Evolutionary conservation across 768 basidiomycete species (phyloP).

Genomic region (Suillus subaureus): DNA sequence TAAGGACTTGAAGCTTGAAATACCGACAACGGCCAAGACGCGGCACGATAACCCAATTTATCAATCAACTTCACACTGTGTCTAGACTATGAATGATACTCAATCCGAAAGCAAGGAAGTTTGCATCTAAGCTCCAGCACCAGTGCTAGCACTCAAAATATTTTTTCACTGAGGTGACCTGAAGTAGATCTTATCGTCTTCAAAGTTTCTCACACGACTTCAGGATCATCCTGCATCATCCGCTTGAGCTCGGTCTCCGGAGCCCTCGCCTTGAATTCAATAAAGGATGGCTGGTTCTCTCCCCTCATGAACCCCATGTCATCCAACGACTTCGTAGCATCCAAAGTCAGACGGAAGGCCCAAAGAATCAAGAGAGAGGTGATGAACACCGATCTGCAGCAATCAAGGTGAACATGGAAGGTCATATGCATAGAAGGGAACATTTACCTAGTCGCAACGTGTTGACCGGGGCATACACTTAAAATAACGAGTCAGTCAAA

Average conservation of each 20-base stretch:
- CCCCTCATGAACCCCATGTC: not conserved
- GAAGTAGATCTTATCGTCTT: not conserved
- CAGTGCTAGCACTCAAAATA: no score
- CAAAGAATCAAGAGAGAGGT: not conserved
- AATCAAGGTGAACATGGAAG: not conserved
- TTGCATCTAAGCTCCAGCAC: not conserved
- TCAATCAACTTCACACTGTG: not conserved
- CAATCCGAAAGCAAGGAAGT: not conserved
- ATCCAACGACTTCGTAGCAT: not conserved
- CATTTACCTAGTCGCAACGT: not conserved
- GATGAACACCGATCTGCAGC: not conserved
- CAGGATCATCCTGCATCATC: not conserved
- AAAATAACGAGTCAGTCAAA: not conserved
- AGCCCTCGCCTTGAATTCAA: not conserved
- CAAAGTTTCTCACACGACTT: not conserved
- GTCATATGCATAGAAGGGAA: not conserved
- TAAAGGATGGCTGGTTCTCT: not conserved
- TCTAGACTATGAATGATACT: not conserved
- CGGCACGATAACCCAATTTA: not conserved
- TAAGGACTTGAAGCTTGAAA: not conserved
- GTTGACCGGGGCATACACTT: not conserved
- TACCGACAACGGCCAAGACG: not conserved
- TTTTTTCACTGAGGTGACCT: not conserved
- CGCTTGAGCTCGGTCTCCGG: not conserved
- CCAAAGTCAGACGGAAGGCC: not conserved